Evolutionary conservation across 1,284 basidiomycete genomes (phyloP), one percentile per base, ranked within the genome.

Genomic region (Chalciporus sp.): DNA sequence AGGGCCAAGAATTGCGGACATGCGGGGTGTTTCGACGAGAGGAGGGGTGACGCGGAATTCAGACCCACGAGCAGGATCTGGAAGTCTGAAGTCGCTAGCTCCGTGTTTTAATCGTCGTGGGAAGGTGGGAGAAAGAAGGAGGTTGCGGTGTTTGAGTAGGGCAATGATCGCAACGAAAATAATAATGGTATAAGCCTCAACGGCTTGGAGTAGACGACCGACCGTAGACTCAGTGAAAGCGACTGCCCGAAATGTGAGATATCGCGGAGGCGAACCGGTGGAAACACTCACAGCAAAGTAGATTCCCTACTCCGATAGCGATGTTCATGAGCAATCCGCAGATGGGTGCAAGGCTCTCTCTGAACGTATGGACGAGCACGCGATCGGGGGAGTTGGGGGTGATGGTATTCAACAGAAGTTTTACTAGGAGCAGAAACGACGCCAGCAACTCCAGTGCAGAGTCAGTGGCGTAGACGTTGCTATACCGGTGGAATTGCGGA

Each of bases 161-260:
- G 77, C 71, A 31, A 71, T 65, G 41, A 86, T 73, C 55, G 86
- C 77, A 56, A 79, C 70, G 62, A 79, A 82, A 20, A 89, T 71
- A 49, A 87, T 74, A 39, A 86, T 66, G 42, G 84, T 75, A 63
- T 85, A 90, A n/a, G 86, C 57, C 62, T 87, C 84, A 43, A 84
- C 68, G 16, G 83, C 83, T 61, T 85, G 83, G 53, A 91, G 75
- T 61, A 90, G 82, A 41, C 86, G 83, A n/a, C 88, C 89, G 5
- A 87, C 71, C 8, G 78, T 76, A 10, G 82, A 82, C 67, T 90
- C 88, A 2, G 87, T 81, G 62, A 90, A 89, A 52, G 76, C 71
- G 63, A 85, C 88, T 90, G 57, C 8, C 28, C 28, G 54, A 50
- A 35, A 37, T 51, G 37, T 64, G 20, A 60, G 59, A 52, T 51